A percentile compares a stretch with the other conserved stretches of the same genome.
phyloP scores from a whole-genome alignment of 108 stramenopile species.

The Cyclotella atomus region DNA sequence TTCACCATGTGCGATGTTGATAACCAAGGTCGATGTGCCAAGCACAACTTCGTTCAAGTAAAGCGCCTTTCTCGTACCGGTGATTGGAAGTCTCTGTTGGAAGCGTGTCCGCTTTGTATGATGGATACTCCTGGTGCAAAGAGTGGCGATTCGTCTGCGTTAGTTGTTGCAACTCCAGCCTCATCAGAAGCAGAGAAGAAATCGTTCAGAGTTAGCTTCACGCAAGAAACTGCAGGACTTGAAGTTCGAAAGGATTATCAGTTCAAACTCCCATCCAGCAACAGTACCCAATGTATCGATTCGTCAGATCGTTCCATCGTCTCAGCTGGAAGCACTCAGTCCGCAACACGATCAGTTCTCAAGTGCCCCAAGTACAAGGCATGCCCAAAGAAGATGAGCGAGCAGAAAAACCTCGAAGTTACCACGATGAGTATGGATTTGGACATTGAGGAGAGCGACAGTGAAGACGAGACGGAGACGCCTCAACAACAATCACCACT shows the following conservation, averaged over 20 bases:
- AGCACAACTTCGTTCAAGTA: conserved; percentile 35
- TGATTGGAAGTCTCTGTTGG: conserved; percentile 34
- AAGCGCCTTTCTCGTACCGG: conserved; percentile 24
- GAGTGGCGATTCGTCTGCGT: conserved; percentile 2
- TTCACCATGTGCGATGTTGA: conserved; percentile 15
- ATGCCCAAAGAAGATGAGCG: conserved; percentile 27
- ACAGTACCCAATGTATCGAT: conserved; percentile 4
- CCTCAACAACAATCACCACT: background rate
- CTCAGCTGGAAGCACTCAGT: background rate
- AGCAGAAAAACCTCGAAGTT: conserved; percentile 16
- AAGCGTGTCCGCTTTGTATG: conserved; percentile 24
- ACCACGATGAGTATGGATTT: conserved; percentile 46
- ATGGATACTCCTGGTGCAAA: conserved; percentile 2
- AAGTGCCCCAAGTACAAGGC: conserved; percentile 31
- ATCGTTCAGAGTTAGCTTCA: conserved; percentile 21
- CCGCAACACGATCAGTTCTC: conserved; percentile 13
- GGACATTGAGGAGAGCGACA: conserved; percentile 32
- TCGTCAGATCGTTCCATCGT: background rate
- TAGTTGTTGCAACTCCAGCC: background rate
- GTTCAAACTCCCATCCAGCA: conserved; percentile 2
- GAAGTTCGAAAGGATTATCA: conserved; percentile 17
- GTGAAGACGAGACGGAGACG: background rate
- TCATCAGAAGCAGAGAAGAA: background rate
- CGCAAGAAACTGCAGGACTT: background rate
- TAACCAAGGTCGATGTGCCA: conserved; percentile 25